phyloP scores from a whole-genome alignment of 768 basidiomycete species.

The Amanita rimosa region DNA sequence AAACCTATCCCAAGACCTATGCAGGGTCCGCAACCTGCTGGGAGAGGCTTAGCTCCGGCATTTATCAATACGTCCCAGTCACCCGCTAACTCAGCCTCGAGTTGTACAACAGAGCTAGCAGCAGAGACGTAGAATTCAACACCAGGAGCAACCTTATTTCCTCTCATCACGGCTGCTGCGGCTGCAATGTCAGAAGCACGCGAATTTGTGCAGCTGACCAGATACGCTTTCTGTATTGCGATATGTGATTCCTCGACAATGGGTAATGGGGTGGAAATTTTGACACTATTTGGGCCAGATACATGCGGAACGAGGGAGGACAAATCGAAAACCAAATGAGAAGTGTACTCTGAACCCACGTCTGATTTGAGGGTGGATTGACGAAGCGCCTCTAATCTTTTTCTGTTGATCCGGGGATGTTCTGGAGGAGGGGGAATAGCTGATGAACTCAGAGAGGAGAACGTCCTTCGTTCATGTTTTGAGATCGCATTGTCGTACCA shows the following conservation, averaged over 20 bases:
- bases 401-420: constrained; percentile 80
- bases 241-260: constrained; percentile 64
- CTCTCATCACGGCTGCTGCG: constrained; percentile 82
- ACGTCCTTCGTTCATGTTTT: constrained; percentile 69
- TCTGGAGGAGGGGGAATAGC: constrained; percentile 60
- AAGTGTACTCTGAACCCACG: constrained; percentile 65
- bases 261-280: constrained; percentile 88
- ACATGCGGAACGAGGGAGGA: constrained; percentile 92
- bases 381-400: constrained; percentile 57
- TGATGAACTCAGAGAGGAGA: constrained; percentile 37
- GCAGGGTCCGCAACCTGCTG: constrained; percentile 96
- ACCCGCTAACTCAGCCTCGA: constrained; percentile 74
- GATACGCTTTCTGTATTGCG: constrained; percentile 92
- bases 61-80: constrained; percentile 81
- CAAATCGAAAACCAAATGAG: constrained; percentile 85
- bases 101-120: constrained; percentile 85
- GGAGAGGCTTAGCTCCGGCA: constrained; percentile 88
- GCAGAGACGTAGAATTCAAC: constrained; percentile 98
- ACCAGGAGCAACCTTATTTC: constrained; percentile 69
- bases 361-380: constrained; percentile 54
- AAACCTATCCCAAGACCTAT: constrained; percentile 92
- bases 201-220: constrained; percentile 97
- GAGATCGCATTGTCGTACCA: constrained; percentile 79
- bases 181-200: constrained; percentile 90
- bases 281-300: constrained; percentile 97